Conservation (phyloP, 1,139 yeast genomes). For the Hemisphaericaspora subhashii region DNA sequence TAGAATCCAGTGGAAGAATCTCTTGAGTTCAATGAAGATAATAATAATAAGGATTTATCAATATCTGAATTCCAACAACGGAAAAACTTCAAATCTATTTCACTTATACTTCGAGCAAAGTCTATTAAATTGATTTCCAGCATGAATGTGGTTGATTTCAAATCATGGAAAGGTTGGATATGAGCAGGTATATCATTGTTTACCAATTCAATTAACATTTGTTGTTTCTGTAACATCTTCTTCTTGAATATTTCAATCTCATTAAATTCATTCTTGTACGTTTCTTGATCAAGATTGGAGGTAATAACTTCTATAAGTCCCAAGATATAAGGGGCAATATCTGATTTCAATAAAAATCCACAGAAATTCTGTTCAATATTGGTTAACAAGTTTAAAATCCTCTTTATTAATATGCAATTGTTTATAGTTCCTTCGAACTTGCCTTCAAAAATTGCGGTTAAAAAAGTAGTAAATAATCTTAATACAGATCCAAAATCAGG, state of each 20-base stretch:
- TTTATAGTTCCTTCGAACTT: constrained; percentile 25
- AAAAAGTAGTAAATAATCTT: constrained; percentile 30
- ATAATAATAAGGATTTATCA: constrained; percentile 43
- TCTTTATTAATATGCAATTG: constrained; percentile 32
- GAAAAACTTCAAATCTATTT: constrained; percentile 58
- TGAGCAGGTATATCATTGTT: constrained; percentile 16
- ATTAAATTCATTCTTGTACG: constrained; percentile 10
- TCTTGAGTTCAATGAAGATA: constrained; percentile 24
- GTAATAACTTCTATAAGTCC: constrained; percentile 33
- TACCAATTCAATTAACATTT: constrained; percentile 33
- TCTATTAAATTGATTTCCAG: constrained; percentile 44
- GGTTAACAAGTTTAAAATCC: constrained; percentile 38
- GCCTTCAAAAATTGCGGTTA: constrained; percentile 22
- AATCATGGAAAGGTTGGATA: constrained; percentile 31
- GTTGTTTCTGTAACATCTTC: constrained; percentile 37
- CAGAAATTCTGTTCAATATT: constrained; percentile 36
- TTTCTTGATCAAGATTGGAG: constrained; percentile 5
- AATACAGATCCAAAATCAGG: constrained; percentile 59
- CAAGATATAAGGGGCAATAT: constrained; percentile 41
- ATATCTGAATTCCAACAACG: constrained; percentile 72
- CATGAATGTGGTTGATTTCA: constrained; percentile 39
- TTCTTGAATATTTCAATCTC: constrained; percentile 26
- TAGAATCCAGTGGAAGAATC: constrained; percentile 25
- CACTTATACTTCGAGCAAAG: constrained; percentile 56
- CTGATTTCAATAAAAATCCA: constrained; percentile 42